These are phyloP conservation scores for Coemansia sp. DNA, from an alignment of 192 early-diverging fungal species.

Conservation along the genomic window DNA sequence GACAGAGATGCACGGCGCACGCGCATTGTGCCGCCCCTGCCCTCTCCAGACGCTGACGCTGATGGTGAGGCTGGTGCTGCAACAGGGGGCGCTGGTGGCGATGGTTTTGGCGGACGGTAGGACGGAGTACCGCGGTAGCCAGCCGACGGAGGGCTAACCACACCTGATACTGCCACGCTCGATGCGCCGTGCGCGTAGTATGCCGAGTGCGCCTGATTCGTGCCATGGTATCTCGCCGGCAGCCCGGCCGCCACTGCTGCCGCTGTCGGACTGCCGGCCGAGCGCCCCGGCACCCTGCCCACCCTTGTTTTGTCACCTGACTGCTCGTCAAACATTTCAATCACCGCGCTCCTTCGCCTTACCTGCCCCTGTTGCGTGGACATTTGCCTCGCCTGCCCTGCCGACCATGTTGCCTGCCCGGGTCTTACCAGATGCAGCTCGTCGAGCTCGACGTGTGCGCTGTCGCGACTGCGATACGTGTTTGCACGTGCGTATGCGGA, in stretches of 20 bases:
- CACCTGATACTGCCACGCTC: not conserved
- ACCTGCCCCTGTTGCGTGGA: constrained; percentile 11
- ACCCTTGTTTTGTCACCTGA: not conserved
- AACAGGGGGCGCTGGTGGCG: not conserved
- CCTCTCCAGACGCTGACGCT: not conserved
- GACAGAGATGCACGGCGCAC: constrained; percentile 32
- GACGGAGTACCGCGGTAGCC: constrained; percentile 8
- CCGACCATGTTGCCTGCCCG: constrained; percentile 15
- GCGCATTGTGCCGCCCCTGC: not conserved
- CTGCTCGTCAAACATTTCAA: not conserved
- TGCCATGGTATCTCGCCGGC: constrained; percentile 47
- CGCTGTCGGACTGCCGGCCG: constrained; percentile 3
- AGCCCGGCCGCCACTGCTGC: constrained; percentile 2
- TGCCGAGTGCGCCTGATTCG: constrained; percentile 41
- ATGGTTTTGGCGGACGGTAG: not conserved
- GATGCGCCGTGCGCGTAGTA: constrained; percentile 48
- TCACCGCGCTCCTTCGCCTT: not conserved
- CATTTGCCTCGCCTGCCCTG: not conserved
- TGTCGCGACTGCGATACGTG: constrained; percentile 42
- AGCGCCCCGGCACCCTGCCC: not conserved
- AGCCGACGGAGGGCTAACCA: constrained; percentile 5
- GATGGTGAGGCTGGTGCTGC: not conserved
- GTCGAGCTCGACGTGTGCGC: constrained; percentile 43
- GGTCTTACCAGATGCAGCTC: constrained; percentile 45
- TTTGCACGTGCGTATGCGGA: not conserved